phyloP scores from a whole-genome alignment of 129 eudicot species.

The Apium graveolens region DNA sequence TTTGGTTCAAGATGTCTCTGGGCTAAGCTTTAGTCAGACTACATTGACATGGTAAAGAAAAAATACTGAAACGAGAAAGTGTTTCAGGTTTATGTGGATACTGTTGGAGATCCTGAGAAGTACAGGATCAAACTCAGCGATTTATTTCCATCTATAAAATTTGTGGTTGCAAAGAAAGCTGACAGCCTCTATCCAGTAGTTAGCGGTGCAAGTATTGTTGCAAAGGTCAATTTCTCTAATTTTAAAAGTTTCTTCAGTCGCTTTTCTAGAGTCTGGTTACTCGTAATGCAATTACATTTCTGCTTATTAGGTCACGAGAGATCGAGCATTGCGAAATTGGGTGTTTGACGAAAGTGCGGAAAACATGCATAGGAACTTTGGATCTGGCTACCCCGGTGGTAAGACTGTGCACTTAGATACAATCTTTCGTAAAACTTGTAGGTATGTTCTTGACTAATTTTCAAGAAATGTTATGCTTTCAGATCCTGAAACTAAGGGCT shows the following conservation, averaged over 20 bases:
- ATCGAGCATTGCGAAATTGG: constrained; percentile 76
- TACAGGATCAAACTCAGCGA: constrained; percentile 65
- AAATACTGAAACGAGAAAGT: neutral
- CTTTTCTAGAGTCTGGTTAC: neutral
- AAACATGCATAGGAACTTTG: constrained; percentile 67
- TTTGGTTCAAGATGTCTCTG: neutral
- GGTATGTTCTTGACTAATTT: constrained; percentile 9
- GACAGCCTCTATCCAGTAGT: constrained; percentile 99
- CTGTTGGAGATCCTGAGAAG: constrained; percentile 94
- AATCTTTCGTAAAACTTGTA: neutral
- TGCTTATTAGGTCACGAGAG: constrained; percentile 76
- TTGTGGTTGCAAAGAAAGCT: constrained; percentile 96
- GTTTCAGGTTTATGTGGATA: constrained; percentile 81
- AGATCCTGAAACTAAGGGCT: constrained; percentile 88
- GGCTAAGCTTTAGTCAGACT: neutral
- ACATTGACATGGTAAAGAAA: neutral
- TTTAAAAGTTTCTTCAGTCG: neutral
- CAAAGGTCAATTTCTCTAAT: constrained; percentile 52
- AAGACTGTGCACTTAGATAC: constrained; percentile 2
- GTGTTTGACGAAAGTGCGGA: constrained; percentile 80
- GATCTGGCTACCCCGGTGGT: constrained; percentile 99
- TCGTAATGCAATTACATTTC: neutral
- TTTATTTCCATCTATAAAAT: constrained; percentile 68
- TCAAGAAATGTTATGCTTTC: neutral
- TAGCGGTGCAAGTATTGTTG: constrained; percentile 98